Conservation (phyloP, 805 yeast species). For the Candida xiaguanensis region DNA sequence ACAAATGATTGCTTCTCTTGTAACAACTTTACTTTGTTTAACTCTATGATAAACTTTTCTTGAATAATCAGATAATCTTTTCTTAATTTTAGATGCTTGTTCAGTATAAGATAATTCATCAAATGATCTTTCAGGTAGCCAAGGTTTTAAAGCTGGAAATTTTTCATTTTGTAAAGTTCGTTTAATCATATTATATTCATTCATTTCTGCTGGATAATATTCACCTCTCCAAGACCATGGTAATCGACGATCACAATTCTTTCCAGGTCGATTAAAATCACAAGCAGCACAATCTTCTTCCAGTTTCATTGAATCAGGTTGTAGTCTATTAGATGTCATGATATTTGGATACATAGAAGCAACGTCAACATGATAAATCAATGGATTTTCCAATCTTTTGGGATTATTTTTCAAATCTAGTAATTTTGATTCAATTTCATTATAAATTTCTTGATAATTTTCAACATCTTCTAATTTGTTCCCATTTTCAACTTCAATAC, state of each 20-base stretch:
- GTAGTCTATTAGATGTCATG: conserved; percentile 95
- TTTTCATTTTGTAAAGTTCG: conserved; percentile 75
- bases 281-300: conserved; percentile 97
- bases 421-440: conserved; percentile 51
- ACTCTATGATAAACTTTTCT: conserved; percentile 79
- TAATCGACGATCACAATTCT: conserved; percentile 83
- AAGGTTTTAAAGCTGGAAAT: conserved; percentile 60
- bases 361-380: conserved; percentile 96
- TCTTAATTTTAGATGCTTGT: conserved; percentile 71
- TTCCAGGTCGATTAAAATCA: conserved; percentile 94
- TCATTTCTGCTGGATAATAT: conserved; percentile 83
- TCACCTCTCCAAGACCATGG: conserved; percentile 99
- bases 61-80: conserved; percentile 78
- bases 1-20: conserved; percentile 90
- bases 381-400: conserved; percentile 69
- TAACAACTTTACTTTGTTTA: conserved; percentile 78
- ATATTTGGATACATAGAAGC: conserved; percentile 99
- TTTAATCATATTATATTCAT: conserved; percentile 87
- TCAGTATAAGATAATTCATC: conserved; percentile 75
- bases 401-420: conserved; percentile 60
- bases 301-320: conserved; percentile 95
- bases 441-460: conserved; percentile 73
- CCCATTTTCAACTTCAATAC: conserved; percentile 77
- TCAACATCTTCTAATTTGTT: conserved; percentile 71
- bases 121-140: conserved; percentile 58